Evolutionary conservation across 257 asterid species (phyloP).

Genomic region (Thymus mandschuricus): DNA sequence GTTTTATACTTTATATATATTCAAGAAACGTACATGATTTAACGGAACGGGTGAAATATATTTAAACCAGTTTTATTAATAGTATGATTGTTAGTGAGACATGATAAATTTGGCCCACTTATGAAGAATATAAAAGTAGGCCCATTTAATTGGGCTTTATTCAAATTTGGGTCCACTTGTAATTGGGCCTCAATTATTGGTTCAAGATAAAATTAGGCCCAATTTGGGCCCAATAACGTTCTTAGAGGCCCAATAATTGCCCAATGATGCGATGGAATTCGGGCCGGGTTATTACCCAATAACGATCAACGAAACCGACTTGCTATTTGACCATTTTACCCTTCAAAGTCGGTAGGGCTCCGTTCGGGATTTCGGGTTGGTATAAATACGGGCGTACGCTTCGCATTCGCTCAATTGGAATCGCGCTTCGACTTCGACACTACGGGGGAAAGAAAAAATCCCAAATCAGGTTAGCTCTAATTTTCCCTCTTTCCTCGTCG

Average conservation of each 20-base stretch:
- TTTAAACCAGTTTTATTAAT: no score
- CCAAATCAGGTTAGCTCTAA: conserved; percentile 22
- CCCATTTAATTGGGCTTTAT: not conserved
- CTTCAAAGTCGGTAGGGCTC: conserved; percentile 19
- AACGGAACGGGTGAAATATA: no score
- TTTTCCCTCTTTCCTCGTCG: not conserved
- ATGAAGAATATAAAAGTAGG: no score
- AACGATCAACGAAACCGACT: not conserved
- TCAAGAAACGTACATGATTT: no score
- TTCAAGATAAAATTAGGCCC: not conserved
- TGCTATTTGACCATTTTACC: not conserved
- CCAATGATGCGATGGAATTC: not conserved
- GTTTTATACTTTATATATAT: no score
- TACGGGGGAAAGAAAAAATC: not conserved
- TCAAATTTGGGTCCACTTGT: no score
- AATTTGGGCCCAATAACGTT: no score
- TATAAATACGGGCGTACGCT: no score
- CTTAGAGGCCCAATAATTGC: no score
- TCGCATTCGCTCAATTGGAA: not conserved
- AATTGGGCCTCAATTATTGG: not conserved
- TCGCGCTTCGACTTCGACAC: conserved; percentile 10
- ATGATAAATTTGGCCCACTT: no score
- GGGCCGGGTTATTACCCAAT: not conserved
- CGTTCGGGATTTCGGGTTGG: not conserved
- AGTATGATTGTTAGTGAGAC: no score